These are phyloP conservation scores for Globisporangium apiculatum DNA, from an alignment of 352 stramenopile species.

Conservation along the genomic window DNA sequence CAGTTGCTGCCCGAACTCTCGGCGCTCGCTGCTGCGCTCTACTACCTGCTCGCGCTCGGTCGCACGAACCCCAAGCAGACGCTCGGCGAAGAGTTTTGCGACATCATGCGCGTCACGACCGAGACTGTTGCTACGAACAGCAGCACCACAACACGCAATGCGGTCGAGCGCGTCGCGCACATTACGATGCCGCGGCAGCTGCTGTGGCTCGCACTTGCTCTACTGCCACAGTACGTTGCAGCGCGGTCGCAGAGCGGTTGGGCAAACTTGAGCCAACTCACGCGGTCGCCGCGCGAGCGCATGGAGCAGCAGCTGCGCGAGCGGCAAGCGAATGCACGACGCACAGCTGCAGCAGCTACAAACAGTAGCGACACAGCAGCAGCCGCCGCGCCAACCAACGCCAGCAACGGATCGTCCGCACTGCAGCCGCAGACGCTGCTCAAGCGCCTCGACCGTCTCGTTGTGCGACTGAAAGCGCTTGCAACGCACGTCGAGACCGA, in stretches of 20 bases:
- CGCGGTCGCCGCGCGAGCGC: constrained; percentile 54
- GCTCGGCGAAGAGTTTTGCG: constrained; percentile 85
- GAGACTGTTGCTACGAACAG: neutral
- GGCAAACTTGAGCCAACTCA: constrained; percentile 59
- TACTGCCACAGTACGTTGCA: constrained; percentile 56
- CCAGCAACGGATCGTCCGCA: neutral
- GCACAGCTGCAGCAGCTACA: constrained; percentile 1
- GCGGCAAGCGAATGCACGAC: constrained; percentile 22
- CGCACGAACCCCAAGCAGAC: constrained; percentile 60
- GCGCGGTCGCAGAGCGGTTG: constrained; percentile 63
- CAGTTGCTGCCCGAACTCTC: constrained; percentile 71
- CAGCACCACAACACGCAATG: neutral
- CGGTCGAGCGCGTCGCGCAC: constrained; percentile 13
- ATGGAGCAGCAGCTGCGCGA: constrained; percentile 74
- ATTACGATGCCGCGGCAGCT: constrained; percentile 32
- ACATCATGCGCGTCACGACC: constrained; percentile 62
- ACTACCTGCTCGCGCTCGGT: constrained; percentile 53
- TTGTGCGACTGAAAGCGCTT: constrained; percentile 36
- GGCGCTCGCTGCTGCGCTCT: constrained; percentile 56
- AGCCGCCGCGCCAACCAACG: neutral
- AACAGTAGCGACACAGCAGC: neutral
- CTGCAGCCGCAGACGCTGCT: constrained; percentile 16
- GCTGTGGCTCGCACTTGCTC: constrained; percentile 45
- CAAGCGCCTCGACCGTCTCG: constrained; percentile 32
- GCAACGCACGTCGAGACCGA: constrained; percentile 31